phyloP scores from a whole-genome alignment of 139 green algal species.

The Protoeuglena noctilucae region DNA sequence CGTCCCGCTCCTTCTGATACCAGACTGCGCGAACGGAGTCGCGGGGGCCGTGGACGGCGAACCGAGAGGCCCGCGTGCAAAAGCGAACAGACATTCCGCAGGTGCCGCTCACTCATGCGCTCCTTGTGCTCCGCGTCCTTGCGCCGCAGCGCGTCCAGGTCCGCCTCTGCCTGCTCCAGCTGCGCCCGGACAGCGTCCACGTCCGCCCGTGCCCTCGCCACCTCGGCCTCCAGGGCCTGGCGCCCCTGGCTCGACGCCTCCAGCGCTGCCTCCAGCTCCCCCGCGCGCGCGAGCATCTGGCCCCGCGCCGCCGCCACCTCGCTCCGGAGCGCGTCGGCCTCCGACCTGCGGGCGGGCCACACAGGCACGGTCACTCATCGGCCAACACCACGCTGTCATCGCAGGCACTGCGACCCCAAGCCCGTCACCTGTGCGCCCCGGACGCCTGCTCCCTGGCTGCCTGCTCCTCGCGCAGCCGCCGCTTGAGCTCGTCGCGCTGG shows the following conservation, averaged over 20 bases:
- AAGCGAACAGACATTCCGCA: too few species aligned
- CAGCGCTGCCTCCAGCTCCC: not conserved
- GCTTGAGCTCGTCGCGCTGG: slow-evolving; percentile 57
- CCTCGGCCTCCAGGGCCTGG: slow-evolving; percentile 5
- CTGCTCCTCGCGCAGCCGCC: slow-evolving; percentile 65
- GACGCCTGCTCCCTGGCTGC: not conserved
- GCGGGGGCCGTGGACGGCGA: too few species aligned
- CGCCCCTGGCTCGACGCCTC: slow-evolving; percentile 2
- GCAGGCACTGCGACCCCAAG: too few species aligned
- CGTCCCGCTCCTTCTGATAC: not conserved
- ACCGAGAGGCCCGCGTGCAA: too few species aligned
- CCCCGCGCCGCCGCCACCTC: not conserved
- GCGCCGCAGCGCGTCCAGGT: slow-evolving; percentile 2
- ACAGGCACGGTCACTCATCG: slow-evolving; percentile 9
- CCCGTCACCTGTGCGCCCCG: too few species aligned
- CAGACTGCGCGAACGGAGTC: too few species aligned
- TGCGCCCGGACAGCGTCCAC: not conserved
- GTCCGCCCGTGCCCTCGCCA: not conserved
- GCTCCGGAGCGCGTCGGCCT: not conserved
- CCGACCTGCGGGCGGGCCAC: not conserved
- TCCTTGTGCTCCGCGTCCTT: slow-evolving; percentile 10
- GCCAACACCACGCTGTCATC: too few species aligned
- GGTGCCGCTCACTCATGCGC: too few species aligned
- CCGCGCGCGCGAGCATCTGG: slow-evolving; percentile 2
- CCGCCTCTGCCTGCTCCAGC: slow-evolving; percentile 3